Base-by-base conservation (phyloP, 148 eudicot genomes). In the Cornus kousa region DNA sequence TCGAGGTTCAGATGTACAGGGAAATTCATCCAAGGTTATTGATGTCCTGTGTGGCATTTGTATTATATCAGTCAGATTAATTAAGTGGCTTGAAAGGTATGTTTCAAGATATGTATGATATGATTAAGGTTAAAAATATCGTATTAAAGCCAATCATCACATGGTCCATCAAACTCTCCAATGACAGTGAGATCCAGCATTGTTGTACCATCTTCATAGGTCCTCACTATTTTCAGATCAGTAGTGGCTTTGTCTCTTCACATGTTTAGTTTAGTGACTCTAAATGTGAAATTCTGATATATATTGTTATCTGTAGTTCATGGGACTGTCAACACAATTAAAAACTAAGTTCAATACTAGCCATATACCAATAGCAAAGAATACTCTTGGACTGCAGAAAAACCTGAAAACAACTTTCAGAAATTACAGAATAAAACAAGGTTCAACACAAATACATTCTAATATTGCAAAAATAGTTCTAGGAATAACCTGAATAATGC, bases 401-500 rank as follows among this genome's bases (percentile, higher is more conserved):
- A 57, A 57, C 64, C 64, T 4, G 64, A 5, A 57, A 57, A 57
- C 20, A 57, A 57, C 19, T 17, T 46, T n/a, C n/a, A 43, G 39
- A 19, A 10, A 6, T 28, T 22, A n/a, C 28, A 68, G 31, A 67
- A 77, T 31, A 24, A 40, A 31, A 39, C 28, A 11, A 12, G 17
- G 64, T 48, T 50, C 77, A 65, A 64, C 14, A 79, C 17, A 5
- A 31, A 65, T 20, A 73, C 17, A 11, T 22, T 17, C 5, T 19
- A 20, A 31, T 12, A n/a, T 48, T 71, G 40, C 74, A 74, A 31
- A 43, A 39, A 5, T 62, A 48, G 24, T 65, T 55, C 43, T 40
- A 17, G 66, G 77, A 55, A 82, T 77, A 75, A 89, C 94, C 92
- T 91, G 94, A 89, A 91, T 91, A 20, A 91, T 91, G 79, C 94